These are phyloP conservation scores for Coemansia sp. DNA, from an alignment of 371 early-diverging fungal species.

Conservation along the genomic window DNA sequence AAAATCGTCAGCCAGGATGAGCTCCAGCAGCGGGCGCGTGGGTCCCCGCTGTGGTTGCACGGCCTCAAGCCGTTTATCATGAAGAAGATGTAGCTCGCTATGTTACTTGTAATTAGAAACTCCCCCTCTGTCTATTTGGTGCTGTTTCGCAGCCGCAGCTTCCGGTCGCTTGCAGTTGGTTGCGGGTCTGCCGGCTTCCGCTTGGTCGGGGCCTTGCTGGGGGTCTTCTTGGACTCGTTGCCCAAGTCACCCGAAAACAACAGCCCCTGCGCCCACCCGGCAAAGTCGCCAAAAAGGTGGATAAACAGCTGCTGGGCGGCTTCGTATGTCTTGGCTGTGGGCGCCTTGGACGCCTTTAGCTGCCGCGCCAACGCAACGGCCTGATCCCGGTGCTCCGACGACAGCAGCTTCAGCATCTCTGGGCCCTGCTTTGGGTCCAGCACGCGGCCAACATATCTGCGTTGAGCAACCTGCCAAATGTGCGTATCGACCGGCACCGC, in stretches of 20 bases:
- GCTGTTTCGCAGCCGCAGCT: constrained; percentile 14
- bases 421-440: constrained; percentile 8
- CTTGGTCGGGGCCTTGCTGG: not conserved
- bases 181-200: constrained; percentile 6
- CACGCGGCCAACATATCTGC: constrained; percentile 70
- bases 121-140: constrained; percentile 48
- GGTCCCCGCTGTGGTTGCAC: constrained; percentile 31
- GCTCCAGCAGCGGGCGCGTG: constrained; percentile 15
- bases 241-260: constrained; percentile 53
- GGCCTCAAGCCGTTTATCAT: constrained; percentile 38
- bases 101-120: constrained; percentile 71
- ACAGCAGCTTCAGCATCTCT: constrained; percentile 4
- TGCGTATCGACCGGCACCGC: constrained; percentile 97
- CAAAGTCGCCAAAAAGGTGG: constrained; percentile 75
- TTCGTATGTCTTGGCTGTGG: constrained; percentile 68
- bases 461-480: constrained; percentile 82
- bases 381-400: constrained; percentile 2
- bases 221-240: not conserved
- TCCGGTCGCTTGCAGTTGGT: not conserved
- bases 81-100: not conserved
- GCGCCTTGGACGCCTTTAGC: constrained; percentile 56
- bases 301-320: constrained; percentile 73
- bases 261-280: constrained; percentile 95
- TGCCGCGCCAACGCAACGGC: constrained; percentile 11
- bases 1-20: constrained; percentile 26